Percentiles rank a stretch among this genome's conserved stretches.
phyloP scores from a whole-genome alignment of 257 asterid species.

The Thymus quinquecostatus region DNA sequence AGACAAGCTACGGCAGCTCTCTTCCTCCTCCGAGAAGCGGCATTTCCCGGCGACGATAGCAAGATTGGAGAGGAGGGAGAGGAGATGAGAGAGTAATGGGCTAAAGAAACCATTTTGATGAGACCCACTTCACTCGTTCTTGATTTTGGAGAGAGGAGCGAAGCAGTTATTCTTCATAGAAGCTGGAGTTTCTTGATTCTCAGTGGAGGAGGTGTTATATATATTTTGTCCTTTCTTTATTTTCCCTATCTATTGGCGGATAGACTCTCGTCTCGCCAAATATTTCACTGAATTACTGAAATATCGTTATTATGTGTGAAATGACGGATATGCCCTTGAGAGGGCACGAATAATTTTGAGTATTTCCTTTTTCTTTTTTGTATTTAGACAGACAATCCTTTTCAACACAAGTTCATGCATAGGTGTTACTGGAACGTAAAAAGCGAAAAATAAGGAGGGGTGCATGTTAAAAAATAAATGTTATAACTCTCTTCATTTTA shows the following conservation, averaged over 20 bases:
- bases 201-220: slow-evolving; percentile 10
- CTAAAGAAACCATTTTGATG: slow-evolving; percentile 34
- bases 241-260: slow-evolving; percentile 28
- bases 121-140: slow-evolving; percentile 19
- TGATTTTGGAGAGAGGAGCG: slow-evolving; percentile 36
- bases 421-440: too few relatives aligned
- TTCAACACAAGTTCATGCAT: too few relatives aligned
- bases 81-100: slow-evolving; percentile 42
- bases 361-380: too few relatives aligned
- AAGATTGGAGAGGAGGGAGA: slow-evolving; percentile 43
- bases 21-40: slow-evolving; percentile 38
- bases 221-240: neutral
- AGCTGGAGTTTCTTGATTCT: neutral
- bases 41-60: slow-evolving; percentile 46
- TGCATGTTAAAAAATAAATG: too few relatives aligned
- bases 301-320: neutral
- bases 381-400: too few relatives aligned
- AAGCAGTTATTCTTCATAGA: slow-evolving; percentile 32
- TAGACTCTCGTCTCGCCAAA: neutral
- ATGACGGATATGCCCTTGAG: slow-evolving; percentile 12
- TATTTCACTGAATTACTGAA: neutral
- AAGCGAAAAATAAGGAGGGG: too few relatives aligned
- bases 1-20: slow-evolving; percentile 40
- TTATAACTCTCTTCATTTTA: too few relatives aligned
- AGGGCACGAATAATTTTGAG: too few relatives aligned